Evolutionary conservation across 148 eudicot species (phyloP).

Genomic region (Cornus kousa): DNA sequence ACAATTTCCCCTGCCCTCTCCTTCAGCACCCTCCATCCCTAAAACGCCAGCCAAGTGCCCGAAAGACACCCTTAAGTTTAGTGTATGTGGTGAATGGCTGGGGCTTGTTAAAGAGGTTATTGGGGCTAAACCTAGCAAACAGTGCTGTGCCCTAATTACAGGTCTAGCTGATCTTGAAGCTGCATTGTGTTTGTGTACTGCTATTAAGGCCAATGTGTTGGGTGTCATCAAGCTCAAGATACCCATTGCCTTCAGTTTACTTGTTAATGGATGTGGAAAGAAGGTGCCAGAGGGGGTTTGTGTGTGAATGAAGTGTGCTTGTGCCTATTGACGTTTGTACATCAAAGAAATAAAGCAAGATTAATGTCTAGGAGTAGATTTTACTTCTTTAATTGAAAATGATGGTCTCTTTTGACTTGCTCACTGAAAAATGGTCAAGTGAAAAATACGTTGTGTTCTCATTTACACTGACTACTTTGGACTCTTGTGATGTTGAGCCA

Average conservation of each 20-base stretch:
- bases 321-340: background rate
- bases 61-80: conserved; percentile 70
- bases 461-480: no score
- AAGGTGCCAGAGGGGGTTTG: conserved; percentile 62
- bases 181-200: conserved; percentile 77
- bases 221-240: conserved; percentile 54
- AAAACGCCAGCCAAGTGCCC: conserved; percentile 50
- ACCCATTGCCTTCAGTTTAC: conserved; percentile 61
- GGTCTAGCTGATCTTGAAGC: conserved; percentile 83
- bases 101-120: conserved; percentile 67
- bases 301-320: background rate
- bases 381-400: no score
- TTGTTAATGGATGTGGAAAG: conserved; percentile 74
- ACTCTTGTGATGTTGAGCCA: no score
- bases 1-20: conserved; percentile 41
- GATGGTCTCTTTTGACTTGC: no score
- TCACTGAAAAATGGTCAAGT: no score
- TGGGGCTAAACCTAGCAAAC: conserved; percentile 61
- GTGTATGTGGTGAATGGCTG: conserved; percentile 87
- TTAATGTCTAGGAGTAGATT: no score
- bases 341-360: background rate
- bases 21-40: background rate
- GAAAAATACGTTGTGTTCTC: no score
- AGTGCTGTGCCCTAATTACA: conserved; percentile 59
- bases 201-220: conserved; percentile 69